Percentiles rank a stretch among this genome's conserved stretches.
phyloP scores from a whole-genome alignment of 257 asterid genomes.

The Mentha longifolia region DNA sequence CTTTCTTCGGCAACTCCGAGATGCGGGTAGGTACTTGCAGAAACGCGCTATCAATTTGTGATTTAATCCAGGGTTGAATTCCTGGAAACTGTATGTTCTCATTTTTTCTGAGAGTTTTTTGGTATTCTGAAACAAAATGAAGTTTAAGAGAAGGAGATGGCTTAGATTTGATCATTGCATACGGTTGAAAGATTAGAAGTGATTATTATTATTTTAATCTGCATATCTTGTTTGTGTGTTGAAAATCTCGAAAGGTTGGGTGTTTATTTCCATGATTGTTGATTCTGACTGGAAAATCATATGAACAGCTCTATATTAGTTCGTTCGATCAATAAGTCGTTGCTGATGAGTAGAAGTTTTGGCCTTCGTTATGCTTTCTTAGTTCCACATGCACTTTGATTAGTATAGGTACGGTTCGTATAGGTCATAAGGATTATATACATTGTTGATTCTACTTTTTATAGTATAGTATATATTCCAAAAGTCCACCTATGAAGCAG shows the following conservation, averaged over 20 bases:
- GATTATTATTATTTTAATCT: not conserved
- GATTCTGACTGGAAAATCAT: constrained; percentile 2
- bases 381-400: constrained; percentile 20
- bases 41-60: not conserved
- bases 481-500: not conserved
- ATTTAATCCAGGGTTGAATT: constrained; percentile 7
- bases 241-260: constrained; percentile 19
- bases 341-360: constrained; percentile 17
- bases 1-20: constrained; percentile 96
- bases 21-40: constrained; percentile 65
- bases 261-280: constrained; percentile 18
- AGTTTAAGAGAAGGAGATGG: constrained; percentile 16
- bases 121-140: not conserved
- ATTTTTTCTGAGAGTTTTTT: constrained; percentile 8
- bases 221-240: constrained; percentile 10
- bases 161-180: constrained; percentile 1
- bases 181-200: constrained; percentile 20
- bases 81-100: not conserved
- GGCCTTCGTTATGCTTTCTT: constrained; percentile 3
- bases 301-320: not conserved
- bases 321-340: constrained; percentile 15
- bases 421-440: not conserved
- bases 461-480: not conserved
- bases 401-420: not conserved
- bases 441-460: not conserved